Evolutionary conservation across 2,329 filamentous ascomycete genomes (phyloP), one percentile per base, ranked within the genome.

Genomic region (Domatiomyces catenatus): DNA sequence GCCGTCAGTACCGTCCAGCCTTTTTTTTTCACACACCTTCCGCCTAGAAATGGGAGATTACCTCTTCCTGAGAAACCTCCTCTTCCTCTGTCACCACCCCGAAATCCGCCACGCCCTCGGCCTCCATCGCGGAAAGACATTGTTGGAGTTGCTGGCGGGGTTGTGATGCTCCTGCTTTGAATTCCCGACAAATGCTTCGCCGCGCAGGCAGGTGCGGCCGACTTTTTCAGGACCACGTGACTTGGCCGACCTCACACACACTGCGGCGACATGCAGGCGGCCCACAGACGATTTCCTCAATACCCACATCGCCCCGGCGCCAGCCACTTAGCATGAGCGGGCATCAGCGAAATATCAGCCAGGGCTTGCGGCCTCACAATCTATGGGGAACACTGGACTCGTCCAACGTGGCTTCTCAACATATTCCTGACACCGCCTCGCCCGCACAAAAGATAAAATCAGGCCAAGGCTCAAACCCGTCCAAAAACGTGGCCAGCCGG

Each of bases 81-180:
- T 67, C 72, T 71, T 59, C 74, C 72, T 66, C 74, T 73, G 61
- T 74, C 74, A 63, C 74, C 72, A 53, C 70, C 69, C 60, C 68
- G 66, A 55, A 69, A 71, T 56, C 73, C 72, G 58, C 68, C 66
- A 58, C 66, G 65, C 56, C 73, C 71, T 61, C 77, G 71, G 54
- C 70, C 67, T 55, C 75, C 74, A 63, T 75, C 75, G 66, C 79
- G 75, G 67, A 80, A 83, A 65, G 80, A 79, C 81, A 82, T 83
- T 57, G 61, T 74, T 52, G 53, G n/a, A 32, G 22, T 22, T 28
- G 45, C 19, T 26, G 45, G 20, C 17, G 5, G n/a, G n/a, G 45
- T 18, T 22, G 20, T 15, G 19, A 47, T 32, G 45, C 20, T 32
- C 32, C 15, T 39, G 32, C 32, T 15, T 12, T 39, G 32, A 39